Conservation (phyloP, 257 asterid species). For the Ophiorrhiza pumila region DNA sequence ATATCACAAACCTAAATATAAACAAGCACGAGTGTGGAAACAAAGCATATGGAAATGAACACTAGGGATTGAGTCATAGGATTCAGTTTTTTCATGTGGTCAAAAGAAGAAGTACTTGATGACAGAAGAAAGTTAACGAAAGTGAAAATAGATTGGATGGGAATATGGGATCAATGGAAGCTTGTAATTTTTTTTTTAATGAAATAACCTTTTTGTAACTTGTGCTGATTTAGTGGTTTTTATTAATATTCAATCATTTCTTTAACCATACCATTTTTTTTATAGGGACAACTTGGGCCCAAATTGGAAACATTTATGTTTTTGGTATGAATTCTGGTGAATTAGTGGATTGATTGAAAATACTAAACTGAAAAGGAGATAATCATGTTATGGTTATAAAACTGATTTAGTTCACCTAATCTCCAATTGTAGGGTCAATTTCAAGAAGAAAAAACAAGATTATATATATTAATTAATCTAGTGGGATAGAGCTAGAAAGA, state of each 20-base stretch:
- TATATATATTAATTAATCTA: background rate
- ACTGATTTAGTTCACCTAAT: constrained; percentile 17
- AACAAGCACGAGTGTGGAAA: background rate
- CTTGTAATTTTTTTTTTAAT: background rate
- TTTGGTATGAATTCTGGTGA: background rate
- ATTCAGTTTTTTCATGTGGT: constrained; percentile 9
- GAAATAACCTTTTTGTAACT: background rate
- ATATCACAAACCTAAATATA: too few relatives aligned
- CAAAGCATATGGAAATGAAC: background rate
- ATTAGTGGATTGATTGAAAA: background rate
- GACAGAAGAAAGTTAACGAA: background rate
- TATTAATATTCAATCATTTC: background rate
- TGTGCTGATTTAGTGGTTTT: too few relatives aligned
- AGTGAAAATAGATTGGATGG: background rate
- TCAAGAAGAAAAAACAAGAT: constrained; percentile 4
- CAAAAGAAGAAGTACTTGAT: constrained; percentile 10
- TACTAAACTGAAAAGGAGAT: constrained; percentile 16
- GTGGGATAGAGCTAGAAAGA: background rate
- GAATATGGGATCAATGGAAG: constrained; percentile 6
- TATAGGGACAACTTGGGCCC: constrained; percentile 19
- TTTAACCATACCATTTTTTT: constrained; percentile 9
- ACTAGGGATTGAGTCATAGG: background rate
- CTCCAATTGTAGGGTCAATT: constrained; percentile 2
- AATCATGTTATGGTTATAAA: constrained; percentile 19
- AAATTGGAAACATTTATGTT: constrained; percentile 1